Evolutionary conservation across 352 stramenopile species (phyloP).

Genomic region (Pythium sp.): DNA sequence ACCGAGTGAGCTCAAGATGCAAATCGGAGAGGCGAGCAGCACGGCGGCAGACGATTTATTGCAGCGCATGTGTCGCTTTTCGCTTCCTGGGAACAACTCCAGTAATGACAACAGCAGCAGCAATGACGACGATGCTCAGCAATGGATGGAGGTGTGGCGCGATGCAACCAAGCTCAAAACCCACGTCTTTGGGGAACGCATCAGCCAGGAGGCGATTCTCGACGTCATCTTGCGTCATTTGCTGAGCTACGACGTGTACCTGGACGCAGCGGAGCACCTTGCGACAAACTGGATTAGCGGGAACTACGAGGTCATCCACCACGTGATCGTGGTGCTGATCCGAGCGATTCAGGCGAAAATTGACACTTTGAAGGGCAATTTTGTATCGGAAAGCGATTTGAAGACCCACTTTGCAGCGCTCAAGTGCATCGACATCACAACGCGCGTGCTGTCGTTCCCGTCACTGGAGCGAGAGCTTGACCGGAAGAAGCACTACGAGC

Average conservation of each 20-base stretch:
- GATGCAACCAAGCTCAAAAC: constrained; percentile 70
- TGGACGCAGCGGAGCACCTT: constrained; percentile 38
- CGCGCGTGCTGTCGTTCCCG: constrained; percentile 32
- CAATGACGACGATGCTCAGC: constrained; percentile 6
- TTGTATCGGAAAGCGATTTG: constrained; percentile 26
- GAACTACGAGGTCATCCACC: constrained; percentile 38
- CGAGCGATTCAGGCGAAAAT: constrained; percentile 28
- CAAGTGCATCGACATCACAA: constrained; percentile 32
- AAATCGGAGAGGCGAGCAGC: constrained; percentile 9
- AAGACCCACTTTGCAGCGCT: constrained; percentile 29
- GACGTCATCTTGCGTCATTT: constrained; percentile 53
- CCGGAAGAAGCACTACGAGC: constrained; percentile 27
- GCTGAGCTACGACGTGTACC: constrained; percentile 25
- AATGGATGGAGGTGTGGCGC: constrained; percentile 57
- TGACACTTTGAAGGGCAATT: constrained; percentile 31
- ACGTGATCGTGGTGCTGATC: constrained; percentile 44
- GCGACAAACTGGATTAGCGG: constrained; percentile 50
- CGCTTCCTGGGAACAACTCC: constrained; percentile 17
- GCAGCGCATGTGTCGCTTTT: constrained; percentile 50
- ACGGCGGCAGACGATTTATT: constrained; percentile 25
- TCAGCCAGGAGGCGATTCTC: constrained; percentile 56
- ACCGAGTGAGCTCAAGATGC: constrained; percentile 23
- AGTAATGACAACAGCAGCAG: constrained; percentile 2
- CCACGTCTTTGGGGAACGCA: constrained; percentile 59
- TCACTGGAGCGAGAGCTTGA: constrained; percentile 26